Conservation (phyloP, 164 flowering plant genomes). For the Magnolia changhungtana region DNA sequence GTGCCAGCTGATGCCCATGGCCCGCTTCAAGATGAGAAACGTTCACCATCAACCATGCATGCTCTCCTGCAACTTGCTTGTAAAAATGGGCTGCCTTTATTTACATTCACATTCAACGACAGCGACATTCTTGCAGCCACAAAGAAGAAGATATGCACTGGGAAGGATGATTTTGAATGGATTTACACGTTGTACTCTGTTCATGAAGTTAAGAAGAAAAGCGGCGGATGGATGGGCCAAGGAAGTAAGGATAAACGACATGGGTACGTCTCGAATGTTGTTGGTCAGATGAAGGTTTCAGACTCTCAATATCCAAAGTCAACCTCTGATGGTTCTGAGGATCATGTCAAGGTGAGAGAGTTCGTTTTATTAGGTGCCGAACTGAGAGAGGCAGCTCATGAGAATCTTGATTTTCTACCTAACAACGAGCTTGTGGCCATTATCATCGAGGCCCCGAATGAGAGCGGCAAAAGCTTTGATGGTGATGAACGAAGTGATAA, state of each 20-base stretch:
- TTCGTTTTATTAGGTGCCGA: conserved; percentile 54
- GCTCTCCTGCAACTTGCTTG: conserved; percentile 53
- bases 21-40: conserved; percentile 19
- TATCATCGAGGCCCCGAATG: conserved; percentile 39
- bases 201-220: conserved; percentile 57
- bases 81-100: conserved; percentile 59
- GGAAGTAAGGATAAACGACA: conserved; percentile 45
- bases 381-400: conserved; percentile 27
- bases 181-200: conserved; percentile 58
- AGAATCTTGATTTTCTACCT: conserved; percentile 25
- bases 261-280: conserved; percentile 42
- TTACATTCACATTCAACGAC: conserved; percentile 50
- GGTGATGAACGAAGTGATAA: conserved; percentile 6
- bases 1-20: conserved; percentile 14
- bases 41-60: conserved; percentile 27
- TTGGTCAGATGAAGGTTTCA: conserved; percentile 68
- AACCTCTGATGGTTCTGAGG: conserved; percentile 15
- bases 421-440: conserved; percentile 76
- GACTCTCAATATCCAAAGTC: conserved; percentile 11
- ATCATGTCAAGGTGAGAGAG: conserved; percentile 30
- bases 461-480: neutral
- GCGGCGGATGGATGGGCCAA: conserved; percentile 59
- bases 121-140: conserved; percentile 54
- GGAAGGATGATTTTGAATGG: conserved; percentile 37
- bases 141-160: conserved; percentile 29